Conservation (phyloP, 345 rosid genomes). For the Murraya paniculata region DNA sequence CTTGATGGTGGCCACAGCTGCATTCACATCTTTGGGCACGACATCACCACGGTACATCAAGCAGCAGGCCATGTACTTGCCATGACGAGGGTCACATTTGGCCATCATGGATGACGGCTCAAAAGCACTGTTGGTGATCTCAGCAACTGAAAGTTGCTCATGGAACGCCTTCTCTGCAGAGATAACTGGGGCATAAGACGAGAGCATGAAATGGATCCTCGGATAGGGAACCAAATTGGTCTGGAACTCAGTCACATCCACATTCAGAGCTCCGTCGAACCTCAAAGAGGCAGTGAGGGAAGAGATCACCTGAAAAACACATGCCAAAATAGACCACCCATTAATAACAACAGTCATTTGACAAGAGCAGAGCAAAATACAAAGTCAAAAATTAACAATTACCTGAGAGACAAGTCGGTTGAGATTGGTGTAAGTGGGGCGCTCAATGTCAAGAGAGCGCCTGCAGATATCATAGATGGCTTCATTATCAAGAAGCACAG, state of each 20-base stretch:
- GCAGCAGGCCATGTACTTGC: conserved; percentile 68
- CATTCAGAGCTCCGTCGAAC: conserved; percentile 62
- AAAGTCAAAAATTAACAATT: not conserved
- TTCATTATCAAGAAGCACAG: conserved; percentile 16
- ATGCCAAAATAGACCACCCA: not conserved
- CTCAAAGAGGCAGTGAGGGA: conserved; percentile 60
- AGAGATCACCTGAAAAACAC: conserved; percentile 44
- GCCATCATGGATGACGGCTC: conserved; percentile 66
- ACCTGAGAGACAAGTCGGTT: conserved; percentile 64
- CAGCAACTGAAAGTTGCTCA: conserved; percentile 57
- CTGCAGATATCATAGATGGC: conserved; percentile 62
- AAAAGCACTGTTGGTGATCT: conserved; percentile 63
- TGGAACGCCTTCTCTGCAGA: conserved; percentile 56
- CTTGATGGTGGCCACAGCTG: conserved; percentile 58
- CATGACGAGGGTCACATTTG: conserved; percentile 62
- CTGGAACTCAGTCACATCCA: conserved; percentile 65
- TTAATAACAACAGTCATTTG: not conserved
- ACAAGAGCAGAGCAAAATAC: not conserved
- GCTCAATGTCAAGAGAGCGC: conserved; percentile 59
- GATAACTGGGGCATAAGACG: conserved; percentile 59
- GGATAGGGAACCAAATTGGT: conserved; percentile 63
- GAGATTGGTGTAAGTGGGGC: conserved; percentile 59
- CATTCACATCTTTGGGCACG: conserved; percentile 58
- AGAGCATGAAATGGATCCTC: conserved; percentile 64
- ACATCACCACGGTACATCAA: conserved; percentile 60